Conservation (phyloP, 441 rosid genomes). For the Bruguiera hainesii region DNA sequence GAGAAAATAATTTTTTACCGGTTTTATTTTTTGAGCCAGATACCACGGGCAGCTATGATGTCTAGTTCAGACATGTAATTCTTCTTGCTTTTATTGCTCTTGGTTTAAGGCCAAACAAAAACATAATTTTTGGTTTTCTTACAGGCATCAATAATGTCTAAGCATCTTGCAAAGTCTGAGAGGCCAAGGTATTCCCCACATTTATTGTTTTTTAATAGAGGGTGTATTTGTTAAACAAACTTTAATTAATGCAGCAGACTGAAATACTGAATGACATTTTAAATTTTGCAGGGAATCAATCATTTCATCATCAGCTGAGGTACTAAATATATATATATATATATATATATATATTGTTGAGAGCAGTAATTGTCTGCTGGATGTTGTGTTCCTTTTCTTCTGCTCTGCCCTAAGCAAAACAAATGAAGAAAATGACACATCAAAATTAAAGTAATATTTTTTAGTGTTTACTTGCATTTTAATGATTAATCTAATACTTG, state of each 20-base stretch:
- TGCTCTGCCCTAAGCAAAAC: background rate
- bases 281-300: constrained; percentile 46
- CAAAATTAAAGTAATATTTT: no score
- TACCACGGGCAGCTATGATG: no score
- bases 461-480: no score
- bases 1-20: no score
- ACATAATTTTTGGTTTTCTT: constrained; percentile 3
- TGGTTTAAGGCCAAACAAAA: no score
- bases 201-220: background rate
- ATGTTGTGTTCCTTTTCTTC: background rate
- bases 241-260: background rate
- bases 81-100: no score
- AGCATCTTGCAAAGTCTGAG: constrained; percentile 65
- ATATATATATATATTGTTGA: background rate
- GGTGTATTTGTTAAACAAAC: background rate
- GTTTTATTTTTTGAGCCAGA: no score
- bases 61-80: no score
- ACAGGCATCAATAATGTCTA: constrained; percentile 79
- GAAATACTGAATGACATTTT: constrained; percentile 17
- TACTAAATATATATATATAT: constrained; percentile 9
- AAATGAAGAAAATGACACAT: no score
- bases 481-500: no score
- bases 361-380: background rate
- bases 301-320: constrained; percentile 44
- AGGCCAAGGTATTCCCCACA: constrained; percentile 51